phyloP scores from a whole-genome alignment of 192 early-diverging fungal genomes.

The Entomortierella chlamydospora region DNA sequence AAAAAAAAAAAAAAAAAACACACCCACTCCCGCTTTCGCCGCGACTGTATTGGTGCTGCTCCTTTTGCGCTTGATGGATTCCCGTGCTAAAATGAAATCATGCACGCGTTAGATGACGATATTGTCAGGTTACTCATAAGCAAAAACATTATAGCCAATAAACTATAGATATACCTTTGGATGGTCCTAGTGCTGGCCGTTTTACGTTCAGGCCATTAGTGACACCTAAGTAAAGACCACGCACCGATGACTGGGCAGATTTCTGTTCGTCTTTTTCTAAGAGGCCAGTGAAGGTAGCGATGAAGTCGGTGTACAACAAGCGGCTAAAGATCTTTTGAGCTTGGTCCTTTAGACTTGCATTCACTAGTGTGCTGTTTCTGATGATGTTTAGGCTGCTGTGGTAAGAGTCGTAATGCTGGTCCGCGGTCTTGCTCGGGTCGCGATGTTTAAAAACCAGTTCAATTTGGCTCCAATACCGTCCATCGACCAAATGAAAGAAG shows the following conservation, averaged over 20 bases:
- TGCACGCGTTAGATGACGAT: neutral
- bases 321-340: neutral
- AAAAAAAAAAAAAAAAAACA: conserved; percentile 4
- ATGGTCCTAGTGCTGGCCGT: neutral
- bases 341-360: neutral
- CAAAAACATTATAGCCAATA: neutral
- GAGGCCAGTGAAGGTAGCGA: conserved; percentile 7
- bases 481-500: conserved; percentile 12
- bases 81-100: neutral
- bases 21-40: neutral
- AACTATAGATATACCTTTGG: neutral
- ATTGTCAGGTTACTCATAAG: neutral
- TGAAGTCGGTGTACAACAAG: neutral
- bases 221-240: conserved; percentile 7
- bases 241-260: neutral
- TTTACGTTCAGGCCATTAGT: neutral
- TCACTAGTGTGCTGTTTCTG: neutral
- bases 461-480: neutral
- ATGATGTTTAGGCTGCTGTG: conserved; percentile 1
- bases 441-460: conserved; percentile 6
- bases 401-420: neutral
- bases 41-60: neutral
- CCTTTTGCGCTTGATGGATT: conserved; percentile 1
- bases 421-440: neutral
- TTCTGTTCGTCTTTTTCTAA: conserved; percentile 6